Conservation (phyloP, 148 eudicot genomes). For the Bassia scoparia region DNA sequence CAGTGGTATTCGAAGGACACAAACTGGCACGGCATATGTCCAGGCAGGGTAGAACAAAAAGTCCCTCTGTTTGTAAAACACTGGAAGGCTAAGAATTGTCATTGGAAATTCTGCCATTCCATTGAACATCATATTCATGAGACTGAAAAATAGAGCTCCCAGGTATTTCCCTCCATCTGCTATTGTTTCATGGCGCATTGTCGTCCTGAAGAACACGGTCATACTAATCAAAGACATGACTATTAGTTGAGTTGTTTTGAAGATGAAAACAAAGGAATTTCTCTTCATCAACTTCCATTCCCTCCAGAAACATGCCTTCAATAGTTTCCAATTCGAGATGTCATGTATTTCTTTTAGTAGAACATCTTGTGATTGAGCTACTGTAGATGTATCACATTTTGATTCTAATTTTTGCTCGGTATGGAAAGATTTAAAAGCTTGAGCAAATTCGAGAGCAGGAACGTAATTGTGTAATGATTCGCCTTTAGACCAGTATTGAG, state of each 20-base stretch:
- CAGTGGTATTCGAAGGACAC: constrained; percentile 55
- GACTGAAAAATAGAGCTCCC: constrained; percentile 55
- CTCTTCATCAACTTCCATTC: constrained; percentile 68
- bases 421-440: constrained; percentile 44
- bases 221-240: constrained; percentile 47
- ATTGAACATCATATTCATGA: constrained; percentile 50
- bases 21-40: constrained; percentile 65
- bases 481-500: constrained; percentile 41
- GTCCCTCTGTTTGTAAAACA: constrained; percentile 68
- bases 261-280: constrained; percentile 55
- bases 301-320: constrained; percentile 60
- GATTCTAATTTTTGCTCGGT: constrained; percentile 30
- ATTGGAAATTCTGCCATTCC: constrained; percentile 61
- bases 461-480: constrained; percentile 37
- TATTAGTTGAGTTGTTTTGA: constrained; percentile 38
- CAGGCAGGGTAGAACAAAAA: constrained; percentile 68
- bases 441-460: constrained; percentile 36
- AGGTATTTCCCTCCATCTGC: constrained; percentile 39
- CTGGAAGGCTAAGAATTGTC: constrained; percentile 53
- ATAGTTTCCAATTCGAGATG: constrained; percentile 45
- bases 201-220: constrained; percentile 64
- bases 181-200: constrained; percentile 42
- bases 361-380: constrained; percentile 44
- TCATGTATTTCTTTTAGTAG: constrained; percentile 48
- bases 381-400: constrained; percentile 37